phyloP scores from a whole-genome alignment of 176 grass and related monocot genomes.

The Otatea glauca region DNA sequence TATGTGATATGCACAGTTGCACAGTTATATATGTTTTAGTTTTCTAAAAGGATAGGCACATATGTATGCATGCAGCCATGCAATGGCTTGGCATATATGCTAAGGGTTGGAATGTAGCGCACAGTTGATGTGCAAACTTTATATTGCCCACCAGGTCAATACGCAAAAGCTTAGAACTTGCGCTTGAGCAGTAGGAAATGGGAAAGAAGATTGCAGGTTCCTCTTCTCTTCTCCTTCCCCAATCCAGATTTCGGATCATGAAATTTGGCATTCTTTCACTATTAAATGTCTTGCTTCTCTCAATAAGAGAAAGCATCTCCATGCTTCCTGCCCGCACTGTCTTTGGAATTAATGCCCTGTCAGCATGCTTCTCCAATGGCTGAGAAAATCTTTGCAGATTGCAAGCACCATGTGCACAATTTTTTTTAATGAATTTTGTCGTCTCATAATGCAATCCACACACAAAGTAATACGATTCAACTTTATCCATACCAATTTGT shows the following conservation, averaged over 20 bases:
- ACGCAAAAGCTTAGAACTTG: background rate
- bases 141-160: background rate
- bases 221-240: background rate
- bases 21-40: background rate
- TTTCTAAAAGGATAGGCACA: background rate
- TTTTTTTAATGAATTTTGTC: too few species aligned
- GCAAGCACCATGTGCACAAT: too few species aligned
- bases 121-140: background rate
- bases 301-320: too few species aligned
- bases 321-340: too few species aligned
- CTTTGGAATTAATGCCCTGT: too few species aligned
- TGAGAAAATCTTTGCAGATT: too few species aligned
- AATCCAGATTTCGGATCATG: background rate
- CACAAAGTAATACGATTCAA: too few species aligned
- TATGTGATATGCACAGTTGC: background rate
- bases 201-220: background rate
- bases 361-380: too few species aligned
- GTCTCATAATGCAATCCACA: too few species aligned
- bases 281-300: background rate
- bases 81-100: background rate
- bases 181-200: background rate
- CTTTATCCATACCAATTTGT: background rate
- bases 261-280: background rate
- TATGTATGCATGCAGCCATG: background rate
- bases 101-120: background rate